These are phyloP conservation scores for Daldinia grandis DNA, from an alignment of 495 filamentous ascomycete species.

Conservation along the genomic window DNA sequence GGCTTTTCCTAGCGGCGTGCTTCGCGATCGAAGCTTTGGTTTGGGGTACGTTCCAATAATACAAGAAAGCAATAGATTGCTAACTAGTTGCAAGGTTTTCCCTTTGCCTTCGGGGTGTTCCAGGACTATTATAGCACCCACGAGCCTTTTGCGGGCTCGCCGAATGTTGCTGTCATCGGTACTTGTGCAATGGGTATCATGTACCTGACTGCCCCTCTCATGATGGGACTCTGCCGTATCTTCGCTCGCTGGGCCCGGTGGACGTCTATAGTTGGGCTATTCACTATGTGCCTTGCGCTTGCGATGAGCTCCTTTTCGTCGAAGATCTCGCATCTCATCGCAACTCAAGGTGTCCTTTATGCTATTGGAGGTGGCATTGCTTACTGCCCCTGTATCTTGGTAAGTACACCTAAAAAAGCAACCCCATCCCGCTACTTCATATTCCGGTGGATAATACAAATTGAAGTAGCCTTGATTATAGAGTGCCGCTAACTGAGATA, in stretches of 20 bases:
- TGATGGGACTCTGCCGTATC: constrained; percentile 46
- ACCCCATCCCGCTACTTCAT: too few relatives aligned
- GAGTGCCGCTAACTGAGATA: constrained; percentile 18
- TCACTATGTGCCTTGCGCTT: constrained; percentile 45
- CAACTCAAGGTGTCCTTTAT: constrained; percentile 58
- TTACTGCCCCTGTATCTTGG: constrained; percentile 54
- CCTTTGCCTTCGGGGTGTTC: constrained; percentile 67
- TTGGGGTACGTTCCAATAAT: constrained; percentile 57
- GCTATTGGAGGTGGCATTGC: constrained; percentile 52
- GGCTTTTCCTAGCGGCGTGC: constrained; percentile 63
- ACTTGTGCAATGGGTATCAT: constrained; percentile 54
- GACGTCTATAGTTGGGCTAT: constrained; percentile 44
- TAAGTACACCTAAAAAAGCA: constrained; percentile 15
- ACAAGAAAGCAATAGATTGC: not conserved
- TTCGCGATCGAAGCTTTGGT: constrained; percentile 66
- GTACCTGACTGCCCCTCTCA: constrained; percentile 56
- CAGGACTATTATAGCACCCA: constrained; percentile 65
- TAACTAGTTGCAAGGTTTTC: constrained; percentile 57
- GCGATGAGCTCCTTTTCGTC: constrained; percentile 52
- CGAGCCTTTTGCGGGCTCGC: constrained; percentile 52
- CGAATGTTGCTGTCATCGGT: constrained; percentile 43
- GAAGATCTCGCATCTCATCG: constrained; percentile 47
- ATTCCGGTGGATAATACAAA: too few relatives aligned
- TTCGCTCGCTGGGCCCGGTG: constrained; percentile 46
- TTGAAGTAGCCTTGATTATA: not conserved